These are phyloP conservation scores for Trametes cinnabarina DNA, from an alignment of 768 basidiomycete species.

Conservation along the genomic window DNA sequence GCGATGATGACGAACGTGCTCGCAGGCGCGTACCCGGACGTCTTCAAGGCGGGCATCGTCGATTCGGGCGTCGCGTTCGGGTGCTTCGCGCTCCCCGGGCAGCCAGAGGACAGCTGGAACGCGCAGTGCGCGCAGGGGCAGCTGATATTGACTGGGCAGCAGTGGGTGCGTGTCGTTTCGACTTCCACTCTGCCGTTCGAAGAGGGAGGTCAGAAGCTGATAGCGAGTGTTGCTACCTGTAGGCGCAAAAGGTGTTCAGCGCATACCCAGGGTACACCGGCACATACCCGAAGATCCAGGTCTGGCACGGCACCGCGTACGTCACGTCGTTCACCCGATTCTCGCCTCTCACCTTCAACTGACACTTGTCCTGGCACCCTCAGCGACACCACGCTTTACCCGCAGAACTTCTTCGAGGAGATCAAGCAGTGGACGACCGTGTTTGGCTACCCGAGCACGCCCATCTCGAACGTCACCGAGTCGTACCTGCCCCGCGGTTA, in stretches of 20 bases:
- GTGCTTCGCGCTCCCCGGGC: slow-evolving; percentile 46
- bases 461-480: slow-evolving; percentile 34
- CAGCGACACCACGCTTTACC: slow-evolving; percentile 51
- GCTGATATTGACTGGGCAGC: slow-evolving; percentile 41
- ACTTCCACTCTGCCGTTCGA: neutral
- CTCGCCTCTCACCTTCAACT: too few relatives aligned
- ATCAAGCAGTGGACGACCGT: slow-evolving; percentile 59
- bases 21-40: slow-evolving; percentile 51
- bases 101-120: slow-evolving; percentile 41
- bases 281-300: slow-evolving; percentile 48
- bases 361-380: neutral
- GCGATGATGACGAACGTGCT: slow-evolving; percentile 63
- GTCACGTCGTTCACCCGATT: slow-evolving; percentile 33
- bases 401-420: slow-evolving; percentile 49
- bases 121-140: slow-evolving; percentile 44
- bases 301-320: slow-evolving; percentile 52
- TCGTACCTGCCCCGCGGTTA: slow-evolving; percentile 46
- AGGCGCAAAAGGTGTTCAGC: slow-evolving; percentile 44
- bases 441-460: slow-evolving; percentile 44
- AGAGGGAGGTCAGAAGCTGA: neutral
- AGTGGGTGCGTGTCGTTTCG: slow-evolving; percentile 35
- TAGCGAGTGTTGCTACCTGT: neutral
- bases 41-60: slow-evolving; percentile 48
- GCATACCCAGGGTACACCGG: slow-evolving; percentile 60
- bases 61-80: slow-evolving; percentile 55